Evolutionary conservation across 768 basidiomycete species (phyloP), one percentile per base, ranked within the genome.

Genomic region (Agaricus sinodeliciosus): DNA sequence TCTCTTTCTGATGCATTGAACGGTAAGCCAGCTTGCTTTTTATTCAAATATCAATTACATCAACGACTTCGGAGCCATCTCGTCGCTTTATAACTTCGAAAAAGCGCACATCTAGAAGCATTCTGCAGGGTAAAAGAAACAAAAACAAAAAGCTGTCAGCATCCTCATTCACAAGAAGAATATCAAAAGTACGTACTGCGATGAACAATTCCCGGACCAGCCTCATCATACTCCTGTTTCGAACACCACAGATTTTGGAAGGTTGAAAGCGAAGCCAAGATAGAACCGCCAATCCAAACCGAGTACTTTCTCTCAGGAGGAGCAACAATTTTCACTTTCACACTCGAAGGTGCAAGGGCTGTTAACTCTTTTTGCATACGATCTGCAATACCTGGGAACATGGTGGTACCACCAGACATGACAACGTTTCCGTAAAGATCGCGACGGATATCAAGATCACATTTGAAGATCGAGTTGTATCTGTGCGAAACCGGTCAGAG

Each of bases 161-260:
- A 22, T 43, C 18, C 16, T 5, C 18, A 26, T 12, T 7, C 18
- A 19, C 9, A 43, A 9, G 19, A 43, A 2, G 9, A 45, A 45
- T n/a, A 11, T 18, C 18, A 3, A 19, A 25, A n/a, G 49, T 43
- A 78, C 79, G 57, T 66, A 82, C 81, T 87, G 76, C 85, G 86
- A 62, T 88, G 87, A 59, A 87, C 84, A 57, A 89, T 88, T 53
- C 79, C 82, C 56, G 87, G 86, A 43, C 87, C 86, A 52, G 78
- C 79, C 68, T 90, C 91, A 67, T 93, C 91, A 72, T 93, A 94
- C 74, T 94, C 92, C 64, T 91, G 88, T 72, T 90, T 90, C 54
- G 85, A 84, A 72, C 87, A 87, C 92, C 94, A 96, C 72, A 94
- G 74, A 67, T 93, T 94, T 76, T 95, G 93, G 93, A 95, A 95